Base-by-base conservation (phyloP, 257 asterid genomes). In the Scutellaria minor region DNA sequence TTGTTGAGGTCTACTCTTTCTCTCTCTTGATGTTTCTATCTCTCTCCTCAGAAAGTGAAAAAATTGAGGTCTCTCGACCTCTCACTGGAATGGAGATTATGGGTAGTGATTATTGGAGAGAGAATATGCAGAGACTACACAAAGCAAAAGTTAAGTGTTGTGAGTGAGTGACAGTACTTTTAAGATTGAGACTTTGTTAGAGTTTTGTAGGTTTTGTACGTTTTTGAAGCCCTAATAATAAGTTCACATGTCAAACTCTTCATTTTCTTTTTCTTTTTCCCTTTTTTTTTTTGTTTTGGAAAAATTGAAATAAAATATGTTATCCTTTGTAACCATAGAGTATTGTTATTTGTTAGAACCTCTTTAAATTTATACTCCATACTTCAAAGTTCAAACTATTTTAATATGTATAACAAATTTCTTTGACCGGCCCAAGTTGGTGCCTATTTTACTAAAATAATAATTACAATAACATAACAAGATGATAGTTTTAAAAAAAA, bases 21-120 rank as follows among this genome's bases (percentile, higher is more conserved):
- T 24, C 55, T 61, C 81, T 60, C 73, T 62, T 24, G 56, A 52
- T 41, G 40, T 39, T 40, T n/a, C 41, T 40, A 13, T 68, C 67
- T 68, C 35, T 73, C 59, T 63, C 59, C 27, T 10, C 9, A 35
- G 46, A 66, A 66, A 24, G 27, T 24, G 56, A 62, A 67, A 53
- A 63, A 55, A 14, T 45, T 72, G 78, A 72, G 76, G 81, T 71
- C 70, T 18, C 73, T 45, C 80, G 52, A 59, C 79, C 82, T 73
- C 81, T 71, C 74, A 57, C 76, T 71, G 63, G 64, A 75, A 53
- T 66, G 2, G 37, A 70, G 79, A 68, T 48, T 68, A 60, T 69
- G 72, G 77, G 45, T 15, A 24, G 73, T 77, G 82, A 80, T 83
- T 77, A 80, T 83, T 80, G 83, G 85, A 80, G 79, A 80, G 87